A percentile compares a stretch with the other conserved stretches of the same genome.
phyloP scores from a whole-genome alignment of 495 filamentous ascomycete genomes.

The Penicillium antarcticum region DNA sequence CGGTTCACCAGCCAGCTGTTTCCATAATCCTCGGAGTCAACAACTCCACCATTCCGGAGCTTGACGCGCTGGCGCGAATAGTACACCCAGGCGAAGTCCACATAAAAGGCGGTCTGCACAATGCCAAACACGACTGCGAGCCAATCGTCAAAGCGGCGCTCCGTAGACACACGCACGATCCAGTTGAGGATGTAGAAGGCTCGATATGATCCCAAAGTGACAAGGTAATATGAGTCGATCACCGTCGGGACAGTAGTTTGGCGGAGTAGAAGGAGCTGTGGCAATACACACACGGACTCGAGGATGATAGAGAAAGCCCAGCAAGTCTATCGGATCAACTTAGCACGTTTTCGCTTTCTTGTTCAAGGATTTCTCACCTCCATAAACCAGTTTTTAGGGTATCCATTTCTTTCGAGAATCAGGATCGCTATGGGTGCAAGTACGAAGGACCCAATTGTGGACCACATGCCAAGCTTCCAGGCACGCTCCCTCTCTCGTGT shows the following conservation, averaged over 20 bases:
- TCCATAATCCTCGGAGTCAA: slow-evolving; percentile 87
- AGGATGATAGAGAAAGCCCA: slow-evolving; percentile 88
- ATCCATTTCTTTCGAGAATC: slow-evolving; percentile 47
- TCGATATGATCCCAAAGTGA: slow-evolving; percentile 85
- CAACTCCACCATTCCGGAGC: slow-evolving; percentile 82
- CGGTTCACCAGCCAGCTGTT: slow-evolving; percentile 70
- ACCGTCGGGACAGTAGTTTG: slow-evolving; percentile 95
- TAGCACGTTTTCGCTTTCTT: not conserved
- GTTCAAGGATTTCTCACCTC: slow-evolving; percentile 55
- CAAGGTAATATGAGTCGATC: slow-evolving; percentile 90
- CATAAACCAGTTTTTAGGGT: slow-evolving; percentile 42
- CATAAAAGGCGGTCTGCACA: slow-evolving; percentile 84
- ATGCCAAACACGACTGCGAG: slow-evolving; percentile 79
- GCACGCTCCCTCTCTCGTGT: slow-evolving; percentile 86
- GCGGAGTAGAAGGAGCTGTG: slow-evolving; percentile 85
- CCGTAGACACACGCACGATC: slow-evolving; percentile 64
- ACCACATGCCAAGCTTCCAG: slow-evolving; percentile 77
- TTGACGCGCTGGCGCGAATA: slow-evolving; percentile 91
- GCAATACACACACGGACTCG: slow-evolving; percentile 86
- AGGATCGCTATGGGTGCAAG: slow-evolving; percentile 63
- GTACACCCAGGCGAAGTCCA: slow-evolving; percentile 98
- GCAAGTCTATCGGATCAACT: slow-evolving; percentile 48
- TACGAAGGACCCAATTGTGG: slow-evolving; percentile 55
- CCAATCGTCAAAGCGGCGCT: slow-evolving; percentile 61
- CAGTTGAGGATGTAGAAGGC: slow-evolving; percentile 90